Evolutionary conservation across 768 basidiomycete species (phyloP).

Genomic region (Boletus insuetus): DNA sequence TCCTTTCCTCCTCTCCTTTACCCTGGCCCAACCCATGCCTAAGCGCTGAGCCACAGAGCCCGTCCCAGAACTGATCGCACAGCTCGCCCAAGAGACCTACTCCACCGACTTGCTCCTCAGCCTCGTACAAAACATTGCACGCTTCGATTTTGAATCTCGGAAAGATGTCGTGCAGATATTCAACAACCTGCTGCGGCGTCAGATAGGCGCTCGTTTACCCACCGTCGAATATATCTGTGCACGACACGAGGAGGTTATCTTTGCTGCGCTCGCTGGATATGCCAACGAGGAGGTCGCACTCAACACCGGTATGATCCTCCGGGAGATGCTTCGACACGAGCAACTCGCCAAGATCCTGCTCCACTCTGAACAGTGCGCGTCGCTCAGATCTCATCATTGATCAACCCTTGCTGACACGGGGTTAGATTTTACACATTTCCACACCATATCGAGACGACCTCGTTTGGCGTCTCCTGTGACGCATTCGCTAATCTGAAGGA

Average conservation of each 20-base stretch:
- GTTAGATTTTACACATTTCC: slow-evolving; percentile 93
- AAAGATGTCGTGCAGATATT: slow-evolving; percentile 85
- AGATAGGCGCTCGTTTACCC: slow-evolving; percentile 93
- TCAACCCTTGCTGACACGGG: not conserved
- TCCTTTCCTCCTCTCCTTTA: slow-evolving; percentile 8
- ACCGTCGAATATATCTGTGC: slow-evolving; percentile 91
- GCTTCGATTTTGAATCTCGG: slow-evolving; percentile 92
- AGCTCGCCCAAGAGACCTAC: slow-evolving; percentile 95
- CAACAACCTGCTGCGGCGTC: slow-evolving; percentile 84
- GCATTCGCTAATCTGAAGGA: slow-evolving; percentile 98
- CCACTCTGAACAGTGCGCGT: slow-evolving; percentile 86
- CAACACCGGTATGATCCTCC: slow-evolving; percentile 97
- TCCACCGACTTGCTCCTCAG: slow-evolving; percentile 81
- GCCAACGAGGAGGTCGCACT: slow-evolving; percentile 94
- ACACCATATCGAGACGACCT: slow-evolving; percentile 94
- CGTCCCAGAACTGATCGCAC: slow-evolving; percentile 85
- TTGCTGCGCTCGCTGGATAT: slow-evolving; percentile 87
- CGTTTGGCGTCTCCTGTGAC: slow-evolving; percentile 97
- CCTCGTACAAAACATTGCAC: slow-evolving; percentile 77
- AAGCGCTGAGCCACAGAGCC: slow-evolving; percentile 51
- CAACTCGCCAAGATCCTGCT: slow-evolving; percentile 85
- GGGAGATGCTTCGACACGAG: slow-evolving; percentile 95
- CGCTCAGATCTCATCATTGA: not conserved
- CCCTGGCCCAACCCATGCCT: slow-evolving; percentile 2
- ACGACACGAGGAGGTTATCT: slow-evolving; percentile 72